Evolutionary conservation across 2,329 filamentous ascomycete genomes (phyloP).

Genomic region (Fusarium musae): DNA sequence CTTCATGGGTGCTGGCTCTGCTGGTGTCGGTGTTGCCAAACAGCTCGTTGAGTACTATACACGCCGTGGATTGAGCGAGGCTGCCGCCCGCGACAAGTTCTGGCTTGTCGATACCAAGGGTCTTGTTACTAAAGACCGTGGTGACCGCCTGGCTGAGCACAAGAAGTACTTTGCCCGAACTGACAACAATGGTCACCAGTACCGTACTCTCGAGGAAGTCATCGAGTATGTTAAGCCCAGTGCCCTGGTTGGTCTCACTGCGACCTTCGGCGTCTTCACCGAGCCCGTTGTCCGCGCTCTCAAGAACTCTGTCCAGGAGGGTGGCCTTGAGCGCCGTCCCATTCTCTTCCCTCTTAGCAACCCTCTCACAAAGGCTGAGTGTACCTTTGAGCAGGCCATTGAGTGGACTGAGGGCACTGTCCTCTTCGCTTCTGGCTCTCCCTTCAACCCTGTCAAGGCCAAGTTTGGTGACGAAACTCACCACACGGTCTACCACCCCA

Average conservation of each 20-base stretch:
- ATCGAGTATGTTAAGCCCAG: slow-evolving; percentile 96
- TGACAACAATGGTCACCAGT: slow-evolving; percentile 74
- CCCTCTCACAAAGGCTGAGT: slow-evolving; percentile 95
- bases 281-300: slow-evolving; percentile 82
- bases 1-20: slow-evolving; percentile 95
- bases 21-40: slow-evolving; percentile 96
- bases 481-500: slow-evolving; percentile 76
- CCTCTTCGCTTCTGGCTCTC: slow-evolving; percentile 95
- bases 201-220: slow-evolving; percentile 86
- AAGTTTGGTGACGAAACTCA: slow-evolving; percentile 66
- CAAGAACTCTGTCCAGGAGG: slow-evolving; percentile 70
- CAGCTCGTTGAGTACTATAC: slow-evolving; percentile 98
- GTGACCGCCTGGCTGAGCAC: slow-evolving; percentile 93
- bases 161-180: slow-evolving; percentile 76
- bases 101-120: slow-evolving; percentile 98
- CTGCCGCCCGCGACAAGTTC: slow-evolving; percentile 90
- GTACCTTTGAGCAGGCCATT: slow-evolving; percentile 94
- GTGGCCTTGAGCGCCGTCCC: slow-evolving; percentile 77
- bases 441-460: slow-evolving; percentile 79
- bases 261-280: slow-evolving; percentile 94
- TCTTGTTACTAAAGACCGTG: slow-evolving; percentile 91
- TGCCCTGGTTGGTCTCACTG: slow-evolving; percentile 92
- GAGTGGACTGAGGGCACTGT: slow-evolving; percentile 89
- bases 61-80: slow-evolving; percentile 87
- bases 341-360: slow-evolving; percentile 98